phyloP scores from a whole-genome alignment of 441 rosid species.

The Gossypium schwendimanii region DNA sequence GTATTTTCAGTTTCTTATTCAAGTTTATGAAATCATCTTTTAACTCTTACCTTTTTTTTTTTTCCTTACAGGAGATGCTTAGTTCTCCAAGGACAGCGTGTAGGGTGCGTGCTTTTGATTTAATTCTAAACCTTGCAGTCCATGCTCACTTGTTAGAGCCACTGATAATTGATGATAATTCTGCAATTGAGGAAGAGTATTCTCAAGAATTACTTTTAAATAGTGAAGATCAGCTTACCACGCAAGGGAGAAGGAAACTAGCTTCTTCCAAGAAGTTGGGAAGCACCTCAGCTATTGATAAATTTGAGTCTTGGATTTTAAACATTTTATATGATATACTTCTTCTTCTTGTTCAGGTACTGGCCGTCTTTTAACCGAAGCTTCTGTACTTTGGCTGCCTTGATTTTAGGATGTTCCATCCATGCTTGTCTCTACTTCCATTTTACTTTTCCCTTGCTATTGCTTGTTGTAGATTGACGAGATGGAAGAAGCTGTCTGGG shows the following conservation, averaged over 20 bases:
- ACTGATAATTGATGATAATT: slow-evolving; percentile 51
- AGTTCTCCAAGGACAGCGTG: slow-evolving; percentile 70
- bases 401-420: not conserved
- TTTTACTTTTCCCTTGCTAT: not conserved
- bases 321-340: slow-evolving; percentile 85
- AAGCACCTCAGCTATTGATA: slow-evolving; percentile 59
- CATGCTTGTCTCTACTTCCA: not conserved
- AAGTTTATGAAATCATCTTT: slow-evolving; percentile 17
- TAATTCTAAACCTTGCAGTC: slow-evolving; percentile 92
- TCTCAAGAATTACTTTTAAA: slow-evolving; percentile 63
- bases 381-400: slow-evolving; percentile 2
- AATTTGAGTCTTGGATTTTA: slow-evolving; percentile 87
- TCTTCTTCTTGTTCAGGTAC: slow-evolving; percentile 95
- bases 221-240: slow-evolving; percentile 45
- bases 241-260: slow-evolving; percentile 43
- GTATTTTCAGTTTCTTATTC: slow-evolving; percentile 6
- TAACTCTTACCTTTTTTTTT: slow-evolving; percentile 9
- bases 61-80: slow-evolving; percentile 78
- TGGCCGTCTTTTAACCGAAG: not conserved
- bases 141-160: slow-evolving; percentile 95
- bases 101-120: slow-evolving; percentile 89
- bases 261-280: slow-evolving; percentile 46
- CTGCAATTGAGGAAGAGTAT: slow-evolving; percentile 82
- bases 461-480: slow-evolving; percentile 63
- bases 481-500: slow-evolving; percentile 88